Conservation (phyloP, 345 rosid species). For the Brassica carinata region DNA sequence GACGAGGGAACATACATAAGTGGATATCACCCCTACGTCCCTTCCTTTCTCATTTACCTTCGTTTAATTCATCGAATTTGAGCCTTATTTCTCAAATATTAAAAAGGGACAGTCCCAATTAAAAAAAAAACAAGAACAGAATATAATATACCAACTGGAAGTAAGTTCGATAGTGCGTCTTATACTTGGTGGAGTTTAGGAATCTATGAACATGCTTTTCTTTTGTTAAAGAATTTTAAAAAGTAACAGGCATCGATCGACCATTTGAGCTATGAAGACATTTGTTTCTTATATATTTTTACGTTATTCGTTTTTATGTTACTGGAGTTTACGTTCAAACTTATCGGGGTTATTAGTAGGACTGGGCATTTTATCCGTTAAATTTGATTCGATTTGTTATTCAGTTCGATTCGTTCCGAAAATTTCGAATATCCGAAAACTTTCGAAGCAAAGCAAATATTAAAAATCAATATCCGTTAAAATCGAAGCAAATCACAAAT, state of each 20-base stretch:
- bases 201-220: neutral
- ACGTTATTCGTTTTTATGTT: neutral
- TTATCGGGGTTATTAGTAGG: too few species aligned
- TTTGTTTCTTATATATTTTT: neutral
- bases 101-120: neutral
- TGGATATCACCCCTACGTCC: conserved; percentile 21
- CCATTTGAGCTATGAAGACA: neutral
- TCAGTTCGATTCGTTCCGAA: too few species aligned
- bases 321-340: too few species aligned
- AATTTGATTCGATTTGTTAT: too few species aligned
- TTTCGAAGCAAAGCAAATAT: too few species aligned
- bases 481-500: too few species aligned
- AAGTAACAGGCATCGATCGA: neutral
- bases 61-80: neutral
- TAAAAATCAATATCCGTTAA: too few species aligned
- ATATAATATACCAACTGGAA: neutral
- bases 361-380: too few species aligned
- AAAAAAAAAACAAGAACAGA: neutral
- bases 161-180: conserved; percentile 14
- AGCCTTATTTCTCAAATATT: neutral
- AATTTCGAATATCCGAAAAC: too few species aligned
- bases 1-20: conserved; percentile 10
- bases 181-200: conserved; percentile 21
- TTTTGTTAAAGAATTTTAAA: neutral
- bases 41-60: neutral